A percentile compares a stretch with the other conserved stretches of the same genome.
phyloP scores from a whole-genome alignment of 2,329 filamentous ascomycete species.

The Colletotrichum lupini region DNA sequence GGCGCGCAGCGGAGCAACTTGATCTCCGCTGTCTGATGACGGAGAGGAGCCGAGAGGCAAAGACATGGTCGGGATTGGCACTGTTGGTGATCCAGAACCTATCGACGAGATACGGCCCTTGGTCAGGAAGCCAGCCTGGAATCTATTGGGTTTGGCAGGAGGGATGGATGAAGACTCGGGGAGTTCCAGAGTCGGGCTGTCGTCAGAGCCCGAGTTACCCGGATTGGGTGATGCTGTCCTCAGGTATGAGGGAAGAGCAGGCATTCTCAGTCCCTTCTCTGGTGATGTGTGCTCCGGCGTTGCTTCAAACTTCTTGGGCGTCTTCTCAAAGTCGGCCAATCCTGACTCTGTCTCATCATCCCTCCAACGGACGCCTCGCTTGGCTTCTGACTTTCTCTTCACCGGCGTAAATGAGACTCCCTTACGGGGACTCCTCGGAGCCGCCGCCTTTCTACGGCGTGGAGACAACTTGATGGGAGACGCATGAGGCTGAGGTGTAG shows the following conservation, averaged over 20 bases:
- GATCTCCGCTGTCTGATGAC: slow-evolving; percentile 63
- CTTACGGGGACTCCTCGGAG: slow-evolving; percentile 62
- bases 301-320: slow-evolving; percentile 75
- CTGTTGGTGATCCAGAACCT: slow-evolving; percentile 70
- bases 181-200: slow-evolving; percentile 69
- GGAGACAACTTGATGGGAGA: slow-evolving; percentile 84
- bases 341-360: slow-evolving; percentile 88
- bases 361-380: slow-evolving; percentile 89
- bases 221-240: slow-evolving; percentile 51
- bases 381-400: slow-evolving; percentile 77
- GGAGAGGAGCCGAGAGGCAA: slow-evolving; percentile 63
- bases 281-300: slow-evolving; percentile 66
- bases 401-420: slow-evolving; percentile 84
- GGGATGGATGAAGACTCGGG: slow-evolving; percentile 53
- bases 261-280: slow-evolving; percentile 49
- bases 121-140: slow-evolving; percentile 89
- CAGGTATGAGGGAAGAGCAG: slow-evolving; percentile 64
- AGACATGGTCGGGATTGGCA: slow-evolving; percentile 66
- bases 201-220: slow-evolving; percentile 50
- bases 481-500: slow-evolving; percentile 38
- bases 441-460: slow-evolving; percentile 77
- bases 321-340: slow-evolving; percentile 91
- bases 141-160: slow-evolving; percentile 74
- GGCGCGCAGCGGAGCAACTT: slow-evolving; percentile 58
- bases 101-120: slow-evolving; percentile 54